Conservation (phyloP, 2,329 filamentous ascomycete genomes). For the Trichoderma koningii region DNA sequence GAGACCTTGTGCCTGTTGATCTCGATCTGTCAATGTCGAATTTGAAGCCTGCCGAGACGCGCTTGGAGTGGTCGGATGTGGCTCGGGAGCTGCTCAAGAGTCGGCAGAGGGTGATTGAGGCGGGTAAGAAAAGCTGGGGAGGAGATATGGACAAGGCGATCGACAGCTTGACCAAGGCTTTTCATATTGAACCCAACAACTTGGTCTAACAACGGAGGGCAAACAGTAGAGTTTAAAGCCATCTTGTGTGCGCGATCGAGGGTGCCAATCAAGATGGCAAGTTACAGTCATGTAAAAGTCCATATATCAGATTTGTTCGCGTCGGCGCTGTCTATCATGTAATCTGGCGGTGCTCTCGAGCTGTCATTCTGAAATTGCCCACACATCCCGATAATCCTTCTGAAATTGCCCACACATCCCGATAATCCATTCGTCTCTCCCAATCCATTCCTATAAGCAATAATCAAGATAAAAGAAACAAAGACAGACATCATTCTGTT, state of each 20-base stretch:
- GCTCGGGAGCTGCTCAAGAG: slow-evolving; percentile 14
- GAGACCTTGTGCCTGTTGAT: slow-evolving; percentile 36
- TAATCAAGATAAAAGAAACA: neutral
- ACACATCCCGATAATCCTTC: slow-evolving; percentile 17
- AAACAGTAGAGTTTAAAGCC: too few relatives aligned
- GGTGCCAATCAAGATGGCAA: too few relatives aligned
- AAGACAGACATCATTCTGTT: slow-evolving; percentile 26
- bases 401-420: slow-evolving; percentile 22
- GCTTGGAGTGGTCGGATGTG: slow-evolving; percentile 15
- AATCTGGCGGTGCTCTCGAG: slow-evolving; percentile 14
- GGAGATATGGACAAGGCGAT: slow-evolving; percentile 10
- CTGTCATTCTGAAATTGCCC: slow-evolving; percentile 27
- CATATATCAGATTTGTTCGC: neutral
- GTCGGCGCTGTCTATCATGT: slow-evolving; percentile 27
- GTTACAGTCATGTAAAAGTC: too few relatives aligned
- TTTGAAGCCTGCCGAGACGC: slow-evolving; percentile 1
- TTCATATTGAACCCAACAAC: slow-evolving; percentile 3
- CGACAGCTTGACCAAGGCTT: neutral
- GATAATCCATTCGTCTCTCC: slow-evolving; percentile 5
- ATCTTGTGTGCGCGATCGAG: too few relatives aligned
- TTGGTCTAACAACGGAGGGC: neutral
- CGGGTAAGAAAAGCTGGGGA: slow-evolving; percentile 13
- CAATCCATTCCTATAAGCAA: neutral
- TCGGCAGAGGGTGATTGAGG: slow-evolving; percentile 13
- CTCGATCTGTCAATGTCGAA: slow-evolving; percentile 9